Evolutionary conservation across 2,329 filamentous ascomycete genomes (phyloP), one percentile per base, ranked within the genome.

Genomic region (Shiraia sp.): DNA sequence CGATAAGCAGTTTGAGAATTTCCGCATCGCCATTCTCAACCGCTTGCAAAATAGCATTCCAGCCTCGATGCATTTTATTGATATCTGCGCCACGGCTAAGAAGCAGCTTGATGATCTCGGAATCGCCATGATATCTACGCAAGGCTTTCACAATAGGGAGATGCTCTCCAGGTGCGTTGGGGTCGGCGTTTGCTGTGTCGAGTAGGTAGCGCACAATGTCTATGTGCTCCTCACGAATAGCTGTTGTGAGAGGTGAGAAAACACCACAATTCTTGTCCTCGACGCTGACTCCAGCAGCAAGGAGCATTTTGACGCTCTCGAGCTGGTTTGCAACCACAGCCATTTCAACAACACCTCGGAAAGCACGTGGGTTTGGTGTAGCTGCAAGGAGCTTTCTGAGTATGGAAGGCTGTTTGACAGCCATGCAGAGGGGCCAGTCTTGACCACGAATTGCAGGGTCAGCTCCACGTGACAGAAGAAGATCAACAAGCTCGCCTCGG

Each of bases 251-350:
- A 0, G 83, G 81, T 1, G 82, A 86, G 71, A 88, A 88, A 34
- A 87, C 85, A 38, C 85, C 85, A 14, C 83, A 84, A 58, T 85
- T 87, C 69, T 83, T 84, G 68, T 86, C 85, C 63, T 87, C 84
- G 40, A 87, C 82, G 28, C 77, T 83, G 13, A 87, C 79, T 10
- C 85, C 85, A 0, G 83, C 81, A 12, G 72, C 74, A 12, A 87
- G 72, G 24, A 87, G 75, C 32, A 86, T 68, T 67, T 85, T 85
- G 66, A 88, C 75, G 25, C 79, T 84, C 45, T 86, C 82, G 10
- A 87, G 74, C 64, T 87, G 77, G 62, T 85, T 79, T 13, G 84
- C 84, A 1, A 79, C 75, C 6, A 87, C 84, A 2, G 84, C 83
- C 74, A 82, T 80, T 57, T 87, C 84, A 62, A 87, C 75, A 1